These are phyloP conservation scores for Ajuga chamaepitys DNA, from an alignment of 257 asterid species.

Conservation along the genomic window DNA sequence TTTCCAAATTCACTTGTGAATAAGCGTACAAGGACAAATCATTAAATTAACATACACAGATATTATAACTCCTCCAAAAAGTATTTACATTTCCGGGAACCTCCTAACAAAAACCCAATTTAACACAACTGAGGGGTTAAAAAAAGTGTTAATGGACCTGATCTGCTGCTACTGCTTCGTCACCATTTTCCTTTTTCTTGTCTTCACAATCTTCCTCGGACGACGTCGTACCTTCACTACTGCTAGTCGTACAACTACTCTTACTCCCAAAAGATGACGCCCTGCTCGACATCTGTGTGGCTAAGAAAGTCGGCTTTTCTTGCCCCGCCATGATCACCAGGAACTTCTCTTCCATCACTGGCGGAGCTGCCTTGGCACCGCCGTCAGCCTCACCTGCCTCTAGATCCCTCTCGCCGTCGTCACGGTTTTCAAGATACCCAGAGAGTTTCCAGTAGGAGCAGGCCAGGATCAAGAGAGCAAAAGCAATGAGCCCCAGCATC, in stretches of 20 bases:
- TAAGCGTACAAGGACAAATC: not conserved
- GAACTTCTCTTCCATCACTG: conserved; percentile 60
- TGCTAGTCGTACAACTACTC: conserved; percentile 14
- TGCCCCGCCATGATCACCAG: conserved; percentile 93
- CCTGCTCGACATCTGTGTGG: conserved; percentile 68
- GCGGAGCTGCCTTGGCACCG: conserved; percentile 20
- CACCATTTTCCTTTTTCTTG: conserved; percentile 8
- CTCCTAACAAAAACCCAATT: not conserved
- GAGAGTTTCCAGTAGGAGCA: conserved; percentile 82
- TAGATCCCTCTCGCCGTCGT: conserved; percentile 35
- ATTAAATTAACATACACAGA: not conserved
- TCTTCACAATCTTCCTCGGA: conserved; percentile 25
- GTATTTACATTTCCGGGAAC: conserved; percentile 43
- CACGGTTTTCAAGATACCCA: conserved; percentile 35
- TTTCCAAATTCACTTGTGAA: not conserved
- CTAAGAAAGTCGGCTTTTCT: conserved; percentile 69
- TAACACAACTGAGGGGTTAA: not conserved
- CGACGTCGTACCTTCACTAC: conserved; percentile 17
- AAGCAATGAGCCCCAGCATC: conserved; percentile 82
- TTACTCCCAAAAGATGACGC: conserved; percentile 66
- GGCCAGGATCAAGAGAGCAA: conserved; percentile 71
- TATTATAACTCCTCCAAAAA: conserved; percentile 29
- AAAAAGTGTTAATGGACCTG: conserved; percentile 17
- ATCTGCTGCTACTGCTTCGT: conserved; percentile 14
- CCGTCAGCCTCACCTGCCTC: conserved; percentile 41